phyloP scores from a whole-genome alignment of 108 stramenopile genomes.

The Pseudonitzschia pungens region DNA sequence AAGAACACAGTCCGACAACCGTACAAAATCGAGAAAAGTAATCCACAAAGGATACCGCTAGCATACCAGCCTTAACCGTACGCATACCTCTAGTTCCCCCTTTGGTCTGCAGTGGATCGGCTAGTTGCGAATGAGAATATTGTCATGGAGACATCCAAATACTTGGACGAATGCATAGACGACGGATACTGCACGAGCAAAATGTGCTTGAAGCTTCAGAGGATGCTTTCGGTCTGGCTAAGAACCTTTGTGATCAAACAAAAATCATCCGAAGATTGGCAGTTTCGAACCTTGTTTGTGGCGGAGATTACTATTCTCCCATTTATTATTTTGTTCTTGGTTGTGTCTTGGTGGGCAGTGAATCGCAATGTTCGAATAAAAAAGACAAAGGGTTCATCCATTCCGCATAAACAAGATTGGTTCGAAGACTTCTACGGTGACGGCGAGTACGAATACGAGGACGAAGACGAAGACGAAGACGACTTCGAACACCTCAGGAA shows the following conservation, averaged over 20 bases:
- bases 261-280: conserved; percentile 19
- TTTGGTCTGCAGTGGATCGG: too few species aligned
- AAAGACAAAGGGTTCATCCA: conserved; percentile 19
- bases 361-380: conserved; percentile 23
- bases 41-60: too few species aligned
- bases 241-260: conserved; percentile 15
- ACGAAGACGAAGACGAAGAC: conserved; percentile 4
- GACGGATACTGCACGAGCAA: background rate
- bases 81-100: too few species aligned
- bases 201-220: conserved; percentile 6
- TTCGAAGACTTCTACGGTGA: background rate
- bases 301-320: conserved; percentile 23
- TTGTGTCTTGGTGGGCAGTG: conserved; percentile 22
- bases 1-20: too few species aligned
- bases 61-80: too few species aligned
- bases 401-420: conserved; percentile 7
- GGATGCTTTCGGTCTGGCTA: background rate
- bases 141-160: too few species aligned
- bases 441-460: conserved; percentile 2
- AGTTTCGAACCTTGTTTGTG: conserved; percentile 27
- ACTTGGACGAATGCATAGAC: too few species aligned
- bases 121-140: too few species aligned
- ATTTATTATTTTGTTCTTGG: conserved; percentile 2
- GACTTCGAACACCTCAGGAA: background rate
- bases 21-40: too few species aligned